Evolutionary conservation across 495 filamentous ascomycete genomes (phyloP).

Genomic region (Tuber umbilicatum): DNA sequence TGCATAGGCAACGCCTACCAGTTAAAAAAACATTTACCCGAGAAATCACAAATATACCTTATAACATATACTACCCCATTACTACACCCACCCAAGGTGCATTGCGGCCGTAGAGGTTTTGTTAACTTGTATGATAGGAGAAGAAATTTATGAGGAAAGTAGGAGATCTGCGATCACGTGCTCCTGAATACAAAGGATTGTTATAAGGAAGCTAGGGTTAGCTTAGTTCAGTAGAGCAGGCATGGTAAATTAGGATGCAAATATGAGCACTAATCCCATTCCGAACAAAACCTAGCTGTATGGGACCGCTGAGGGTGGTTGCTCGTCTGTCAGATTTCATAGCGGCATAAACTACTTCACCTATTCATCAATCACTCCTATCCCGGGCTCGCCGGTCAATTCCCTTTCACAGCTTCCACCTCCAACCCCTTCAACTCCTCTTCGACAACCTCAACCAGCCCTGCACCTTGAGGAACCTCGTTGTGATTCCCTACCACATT

Average conservation of each 20-base stretch:
- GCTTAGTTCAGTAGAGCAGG: not conserved
- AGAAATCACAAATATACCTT: no score
- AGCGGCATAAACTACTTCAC: no score
- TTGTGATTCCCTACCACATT: conserved; percentile 54
- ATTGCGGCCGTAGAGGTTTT: not conserved
- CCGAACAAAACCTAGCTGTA: not conserved
- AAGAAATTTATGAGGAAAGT: not conserved
- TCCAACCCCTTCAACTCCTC: conserved; percentile 8
- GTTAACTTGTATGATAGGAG: not conserved
- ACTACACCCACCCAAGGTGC: no score
- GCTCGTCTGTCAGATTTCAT: no score
- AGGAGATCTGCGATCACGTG: not conserved
- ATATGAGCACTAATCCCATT: not conserved
- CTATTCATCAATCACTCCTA: not conserved
- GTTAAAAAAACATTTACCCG: no score
- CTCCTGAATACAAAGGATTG: not conserved
- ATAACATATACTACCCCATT: no score
- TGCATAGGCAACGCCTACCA: no score
- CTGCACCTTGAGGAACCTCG: conserved; percentile 52
- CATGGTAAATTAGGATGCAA: not conserved
- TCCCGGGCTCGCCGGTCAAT: not conserved
- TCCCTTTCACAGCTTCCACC: not conserved
- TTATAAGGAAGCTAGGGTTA: not conserved
- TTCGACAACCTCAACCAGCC: conserved; percentile 44
- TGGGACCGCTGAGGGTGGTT: no score